Base-by-base conservation (phyloP, 805 yeast species). In the Torulaspora maleeae region DNA sequence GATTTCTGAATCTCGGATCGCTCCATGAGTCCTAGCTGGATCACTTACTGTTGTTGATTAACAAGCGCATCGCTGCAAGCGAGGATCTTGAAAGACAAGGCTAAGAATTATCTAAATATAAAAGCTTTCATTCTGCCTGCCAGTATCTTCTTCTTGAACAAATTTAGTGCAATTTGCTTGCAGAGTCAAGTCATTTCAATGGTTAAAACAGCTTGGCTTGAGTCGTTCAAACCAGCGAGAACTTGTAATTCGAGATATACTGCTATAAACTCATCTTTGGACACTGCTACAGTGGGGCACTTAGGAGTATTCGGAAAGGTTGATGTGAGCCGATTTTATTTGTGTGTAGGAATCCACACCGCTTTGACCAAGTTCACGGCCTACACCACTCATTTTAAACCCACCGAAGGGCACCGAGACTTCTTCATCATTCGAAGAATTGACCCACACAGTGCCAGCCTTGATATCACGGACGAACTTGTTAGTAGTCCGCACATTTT, bases 371-470 rank as follows among this genome's bases (percentile, higher is more conserved):
- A 86, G 73, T 69, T 86, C 93, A 55, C 91, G 78, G 48, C 95
- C 95, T 51, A 83, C 73, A 52, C 95, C 95, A 53, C 86, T 78
- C 75, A 76, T 72, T 68, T 85, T 84, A 66, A 78, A 83, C 33
- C 95, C 95, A 38, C 95, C 95, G 62, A 86, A 86, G 25, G 95
- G 95, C 45, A 82, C 78, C 47, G 74, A 72, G 47, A 72, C 63
- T 58, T 79, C 81, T 55, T 78, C 77, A 52, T 78, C 83, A 58
- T 83, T 82, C 42, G 82, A 80, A 10, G 82, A 73, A 67, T 83
- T 83, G 56, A 83, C 69, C 79, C 86, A 83, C 33, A 82, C 79
- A 43, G 78, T 78, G 19, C 90, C 90, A 1, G 86, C 80, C 52
- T 78, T 74, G 48, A 83, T 65, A 43, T 76, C 77, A 24, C 73